Base-by-base conservation (phyloP, 2,329 filamentous ascomycete species). In the Penicillium sp. region DNA sequence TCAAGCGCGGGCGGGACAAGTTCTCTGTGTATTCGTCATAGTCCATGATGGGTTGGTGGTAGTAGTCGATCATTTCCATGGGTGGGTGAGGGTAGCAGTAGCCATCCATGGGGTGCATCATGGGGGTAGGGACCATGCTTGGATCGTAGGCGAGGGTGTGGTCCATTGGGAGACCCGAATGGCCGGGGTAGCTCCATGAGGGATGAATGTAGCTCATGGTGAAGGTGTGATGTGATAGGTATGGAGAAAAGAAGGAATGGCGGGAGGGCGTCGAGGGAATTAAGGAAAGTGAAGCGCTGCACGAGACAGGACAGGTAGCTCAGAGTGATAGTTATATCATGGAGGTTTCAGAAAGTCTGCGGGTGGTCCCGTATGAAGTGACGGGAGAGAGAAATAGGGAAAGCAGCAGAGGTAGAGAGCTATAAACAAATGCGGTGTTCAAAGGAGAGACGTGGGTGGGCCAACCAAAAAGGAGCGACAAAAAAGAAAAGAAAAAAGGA, bases 1-100 rank as follows among this genome's bases (percentile, higher is more conserved):
- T 81, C 62, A 81, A 73, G 35, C 79, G 73, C 11, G 78, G 78
- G 15, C 78, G 73, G 15, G 77, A 79, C 40, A 79, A 67, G 58
- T 77, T 78, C 62, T 81, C 78, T 33, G 75, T 68, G 56, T 74
- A 74, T 64, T 79, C 78, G 41, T 80, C 77, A 54, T 75, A 77
- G 53, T 79, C 75, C 67, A 74, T 69, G 53, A 72, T 70, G 37
- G 73, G 68, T 51, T 74, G 70, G 54, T 70, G 69, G 48, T 75
- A 75, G 58, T 74, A 76, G 50, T 78, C 75, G 40, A 75, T 66
- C 67, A 73, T 73, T 33, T 78, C 75, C 61, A 72, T 72, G n/a
- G 70, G 67, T n/a, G 69, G 66, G 51, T 73, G 72, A 31, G 67
- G 61, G 54, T 73, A 70, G 33, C 75, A 59, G 55, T 75, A 75